These are phyloP conservation scores for Spirogloea muscicola DNA, from an alignment of 139 green algal species.

Conservation along the genomic window DNA sequence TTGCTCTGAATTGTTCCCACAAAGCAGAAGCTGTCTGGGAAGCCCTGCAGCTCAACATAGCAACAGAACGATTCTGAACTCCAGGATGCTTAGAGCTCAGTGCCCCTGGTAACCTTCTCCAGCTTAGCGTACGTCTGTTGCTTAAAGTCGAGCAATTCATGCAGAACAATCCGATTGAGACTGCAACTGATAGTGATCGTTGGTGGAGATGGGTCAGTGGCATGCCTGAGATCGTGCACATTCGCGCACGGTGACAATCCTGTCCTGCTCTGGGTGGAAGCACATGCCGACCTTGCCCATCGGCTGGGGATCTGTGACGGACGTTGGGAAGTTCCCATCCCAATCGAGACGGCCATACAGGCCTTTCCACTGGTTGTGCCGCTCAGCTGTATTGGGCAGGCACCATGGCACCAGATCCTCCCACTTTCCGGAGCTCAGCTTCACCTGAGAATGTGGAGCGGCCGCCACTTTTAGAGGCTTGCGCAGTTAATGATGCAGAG, in stretches of 20 bases:
- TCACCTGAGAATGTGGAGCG: too few relatives aligned
- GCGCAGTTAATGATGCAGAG: too few relatives aligned
- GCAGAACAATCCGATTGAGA: too few relatives aligned
- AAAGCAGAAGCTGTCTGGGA: constrained; percentile 52
- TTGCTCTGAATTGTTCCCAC: constrained; percentile 43
- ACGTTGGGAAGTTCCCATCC: constrained; percentile 93
- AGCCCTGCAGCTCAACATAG: constrained; percentile 40
- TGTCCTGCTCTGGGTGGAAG: constrained; percentile 91
- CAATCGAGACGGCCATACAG: constrained; percentile 90
- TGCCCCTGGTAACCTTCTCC: too few relatives aligned
- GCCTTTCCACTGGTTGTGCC: constrained; percentile 94
- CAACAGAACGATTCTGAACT: too few relatives aligned
- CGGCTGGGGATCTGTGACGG: constrained; percentile 92
- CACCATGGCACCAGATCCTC: constrained; percentile 91
- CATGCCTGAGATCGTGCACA: constrained; percentile 91
- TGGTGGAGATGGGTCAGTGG: too few relatives aligned
- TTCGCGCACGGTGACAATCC: constrained; percentile 92
- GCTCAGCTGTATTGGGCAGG: constrained; percentile 88
- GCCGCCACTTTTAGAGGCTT: too few relatives aligned
- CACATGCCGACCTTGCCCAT: constrained; percentile 98
- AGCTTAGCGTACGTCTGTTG: too few relatives aligned
- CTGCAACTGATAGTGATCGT: too few relatives aligned
- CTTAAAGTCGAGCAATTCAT: too few relatives aligned
- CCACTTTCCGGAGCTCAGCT: constrained; percentile 54
- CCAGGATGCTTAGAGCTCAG: too few relatives aligned